Base-by-base conservation (phyloP, 495 filamentous ascomycete species). In the Trichoderma gamsii region DNA sequence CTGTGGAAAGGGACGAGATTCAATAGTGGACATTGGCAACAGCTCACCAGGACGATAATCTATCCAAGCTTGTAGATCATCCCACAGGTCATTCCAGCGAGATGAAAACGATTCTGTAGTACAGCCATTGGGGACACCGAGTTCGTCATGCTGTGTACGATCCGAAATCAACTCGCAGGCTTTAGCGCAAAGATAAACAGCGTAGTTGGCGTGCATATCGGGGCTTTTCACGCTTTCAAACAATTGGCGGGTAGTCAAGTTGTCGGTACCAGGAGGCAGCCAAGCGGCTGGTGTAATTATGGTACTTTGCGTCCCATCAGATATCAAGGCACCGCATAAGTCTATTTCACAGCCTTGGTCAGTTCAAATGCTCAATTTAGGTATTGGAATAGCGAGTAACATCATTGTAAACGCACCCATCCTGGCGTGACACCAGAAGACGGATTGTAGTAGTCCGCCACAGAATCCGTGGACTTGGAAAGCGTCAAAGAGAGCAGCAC, bases 1-100 rank as follows among this genome's bases (percentile, higher is more conserved):
- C 35, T 71, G 35, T 25, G 69, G 69, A 49, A 71, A 71, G 13
- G 51, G 66, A 6, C 70, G 71, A 23, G 74, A 73, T 5, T 74
- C 76, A 0, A 67, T 64, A 27, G 67, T 71, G 25, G 65, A 44
- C 25, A 69, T 29, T 1, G 69, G 69, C 25, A 70, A 43, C 9
- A 71, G 18, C n/a, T 69, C 67, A 13, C 21, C 9, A 12, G 69
- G 67, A 5, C 69, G 67, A 41, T 69, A 25, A 21, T 64, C 56
- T 12, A 64, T 63, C 69, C 69, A 71, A 15, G 29, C 41, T 27
- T 69, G 63, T 21, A 71, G 69, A n/a, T 71, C 67, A 21, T 69
- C 67, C 69, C 67, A 69, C 13, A 71, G 67, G 6, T 15, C n/a
- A 1, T n/a, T 46, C 69, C 69, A 71, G 7, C 44, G 69, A 12